phyloP scores from a whole-genome alignment of 1,284 basidiomycete species.

The Puccinia sorghi region DNA sequence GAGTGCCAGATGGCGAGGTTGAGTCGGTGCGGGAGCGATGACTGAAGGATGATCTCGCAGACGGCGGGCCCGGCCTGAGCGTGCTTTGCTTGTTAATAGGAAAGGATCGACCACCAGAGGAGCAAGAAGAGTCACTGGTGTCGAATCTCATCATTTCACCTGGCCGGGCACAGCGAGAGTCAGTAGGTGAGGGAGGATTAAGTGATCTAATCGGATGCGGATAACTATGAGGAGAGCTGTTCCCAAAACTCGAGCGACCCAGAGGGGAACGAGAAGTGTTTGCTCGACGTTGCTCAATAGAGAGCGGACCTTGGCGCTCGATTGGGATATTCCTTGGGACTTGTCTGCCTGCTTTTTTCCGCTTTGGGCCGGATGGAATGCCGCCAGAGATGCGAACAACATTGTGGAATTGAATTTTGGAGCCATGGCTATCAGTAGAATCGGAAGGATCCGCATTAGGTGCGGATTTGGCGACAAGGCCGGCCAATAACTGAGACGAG shows the following conservation, averaged over 20 bases:
- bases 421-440: not conserved
- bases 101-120: slow-evolving; percentile 20
- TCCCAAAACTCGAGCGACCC: not conserved
- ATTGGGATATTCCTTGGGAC: not conserved
- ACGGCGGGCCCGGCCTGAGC: slow-evolving; percentile 14
- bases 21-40: slow-evolving; percentile 10
- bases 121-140: slow-evolving; percentile 7
- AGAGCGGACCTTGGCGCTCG: not conserved
- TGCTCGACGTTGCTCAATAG: not conserved
- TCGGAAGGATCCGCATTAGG: not conserved
- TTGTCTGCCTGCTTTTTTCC: slow-evolving; percentile 8
- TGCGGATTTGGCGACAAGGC: slow-evolving; percentile 1
- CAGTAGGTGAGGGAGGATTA: not conserved
- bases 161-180: not conserved
- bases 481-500: slow-evolving; percentile 12
- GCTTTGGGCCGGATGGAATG: slow-evolving; percentile 28
- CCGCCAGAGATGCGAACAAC: slow-evolving; percentile 41
- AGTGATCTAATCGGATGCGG: not conserved
- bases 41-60: slow-evolving; percentile 21
- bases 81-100: not conserved
- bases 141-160: slow-evolving; percentile 5
- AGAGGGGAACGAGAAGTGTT: not conserved
- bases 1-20: not conserved
- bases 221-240: not conserved
- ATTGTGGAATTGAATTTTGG: slow-evolving; percentile 48